Evolutionary conservation across 139 green algal genomes (phyloP).

Genomic region (Coelastrella sp.): DNA sequence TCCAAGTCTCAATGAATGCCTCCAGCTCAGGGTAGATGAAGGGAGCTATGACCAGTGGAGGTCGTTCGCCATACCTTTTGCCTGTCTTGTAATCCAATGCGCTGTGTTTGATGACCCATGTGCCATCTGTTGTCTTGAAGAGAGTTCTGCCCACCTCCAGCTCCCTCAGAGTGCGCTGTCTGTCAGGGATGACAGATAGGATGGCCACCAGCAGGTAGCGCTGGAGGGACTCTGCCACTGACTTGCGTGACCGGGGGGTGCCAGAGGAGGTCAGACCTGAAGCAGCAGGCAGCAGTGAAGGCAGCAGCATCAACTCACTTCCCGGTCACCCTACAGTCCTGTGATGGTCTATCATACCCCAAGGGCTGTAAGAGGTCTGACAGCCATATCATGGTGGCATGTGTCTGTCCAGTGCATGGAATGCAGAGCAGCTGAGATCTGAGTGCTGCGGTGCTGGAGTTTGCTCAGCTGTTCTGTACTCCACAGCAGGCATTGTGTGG

Average conservation of each 20-base stretch:
- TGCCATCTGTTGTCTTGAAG: slow-evolving; percentile 55
- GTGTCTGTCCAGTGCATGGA: too few species aligned
- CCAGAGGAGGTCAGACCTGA: slow-evolving; percentile 30
- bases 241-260: background rate
- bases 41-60: slow-evolving; percentile 65
- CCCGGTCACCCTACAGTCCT: too few species aligned
- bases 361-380: too few species aligned
- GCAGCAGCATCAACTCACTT: background rate
- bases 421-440: too few species aligned
- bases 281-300: background rate
- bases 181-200: slow-evolving; percentile 76
- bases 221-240: slow-evolving; percentile 67
- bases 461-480: too few species aligned
- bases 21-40: slow-evolving; percentile 75
- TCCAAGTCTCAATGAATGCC: slow-evolving; percentile 68
- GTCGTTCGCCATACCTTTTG: slow-evolving; percentile 70
- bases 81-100: slow-evolving; percentile 81
- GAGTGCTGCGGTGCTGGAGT: too few species aligned
- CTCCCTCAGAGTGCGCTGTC: slow-evolving; percentile 82
- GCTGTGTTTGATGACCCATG: slow-evolving; percentile 71
- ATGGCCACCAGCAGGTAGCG: slow-evolving; percentile 82
- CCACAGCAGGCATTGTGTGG: too few species aligned
- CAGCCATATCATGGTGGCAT: background rate
- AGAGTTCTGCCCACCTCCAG: slow-evolving; percentile 76
- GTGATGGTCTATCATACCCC: too few species aligned